These are phyloP conservation scores for Tricholomella constricta DNA, from an alignment of 768 basidiomycete genomes.

Conservation along the genomic window DNA sequence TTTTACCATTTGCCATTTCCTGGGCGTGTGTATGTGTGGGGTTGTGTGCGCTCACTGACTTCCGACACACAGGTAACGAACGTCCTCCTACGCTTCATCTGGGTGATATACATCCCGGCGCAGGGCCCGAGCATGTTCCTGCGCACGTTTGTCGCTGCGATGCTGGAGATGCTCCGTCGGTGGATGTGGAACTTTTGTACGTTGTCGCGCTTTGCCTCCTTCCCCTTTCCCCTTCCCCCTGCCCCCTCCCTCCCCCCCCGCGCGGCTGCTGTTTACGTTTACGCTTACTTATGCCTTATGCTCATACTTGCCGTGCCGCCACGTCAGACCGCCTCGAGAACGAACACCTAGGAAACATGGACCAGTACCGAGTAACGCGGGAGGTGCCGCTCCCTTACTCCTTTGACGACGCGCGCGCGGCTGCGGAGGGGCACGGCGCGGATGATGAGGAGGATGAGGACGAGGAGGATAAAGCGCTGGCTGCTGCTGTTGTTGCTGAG, in stretches of 20 bases:
- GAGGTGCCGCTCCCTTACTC: conserved; percentile 85
- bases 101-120: conserved; percentile 75
- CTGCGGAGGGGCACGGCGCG: conserved; percentile 46
- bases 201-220: conserved; percentile 25
- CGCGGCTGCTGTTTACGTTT: no score
- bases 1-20: no score
- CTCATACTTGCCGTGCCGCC: background rate
- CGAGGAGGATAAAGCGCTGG: no score
- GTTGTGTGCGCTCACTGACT: background rate
- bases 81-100: conserved; percentile 75
- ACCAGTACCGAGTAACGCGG: conserved; percentile 86
- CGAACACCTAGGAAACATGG: conserved; percentile 91
- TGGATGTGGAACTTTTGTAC: conserved; percentile 92
- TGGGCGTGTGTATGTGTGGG: no score
- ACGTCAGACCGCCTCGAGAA: conserved; percentile 76
- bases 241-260: no score
- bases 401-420: conserved; percentile 51
- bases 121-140: conserved; percentile 48
- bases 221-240: background rate
- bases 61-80: conserved; percentile 63
- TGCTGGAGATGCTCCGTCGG: conserved; percentile 78
- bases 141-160: conserved; percentile 65
- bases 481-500: no score
- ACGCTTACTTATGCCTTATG: no score
- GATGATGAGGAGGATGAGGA: conserved; percentile 34